These are phyloP conservation scores for Stygiomarasmius scandens DNA, from an alignment of 1,284 basidiomycete species.

Conservation along the genomic window DNA sequence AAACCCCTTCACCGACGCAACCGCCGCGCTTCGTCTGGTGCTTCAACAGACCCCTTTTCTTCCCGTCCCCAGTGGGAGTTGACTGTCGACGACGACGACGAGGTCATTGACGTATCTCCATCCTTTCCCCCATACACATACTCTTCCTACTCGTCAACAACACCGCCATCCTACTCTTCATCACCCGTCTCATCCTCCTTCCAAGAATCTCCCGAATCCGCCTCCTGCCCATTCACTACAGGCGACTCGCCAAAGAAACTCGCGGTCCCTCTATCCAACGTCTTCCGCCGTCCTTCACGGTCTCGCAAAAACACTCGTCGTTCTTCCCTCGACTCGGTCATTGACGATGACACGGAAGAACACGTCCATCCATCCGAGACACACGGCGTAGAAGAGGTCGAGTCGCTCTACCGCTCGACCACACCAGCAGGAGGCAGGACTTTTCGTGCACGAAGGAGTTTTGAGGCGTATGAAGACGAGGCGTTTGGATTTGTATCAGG, in stretches of 20 bases:
- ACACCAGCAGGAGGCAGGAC: conserved; percentile 12
- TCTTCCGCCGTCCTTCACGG: background rate
- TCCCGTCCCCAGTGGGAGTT: conserved; percentile 23
- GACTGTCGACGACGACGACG: conserved; percentile 31
- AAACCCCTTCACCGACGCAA: conserved; percentile 25
- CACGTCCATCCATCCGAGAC: conserved; percentile 7
- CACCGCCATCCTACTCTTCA: conserved; percentile 19
- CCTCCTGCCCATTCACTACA: background rate
- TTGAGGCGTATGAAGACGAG: conserved; percentile 20
- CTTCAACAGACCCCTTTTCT: conserved; percentile 20
- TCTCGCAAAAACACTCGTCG: conserved; percentile 17
- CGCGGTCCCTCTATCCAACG: background rate
- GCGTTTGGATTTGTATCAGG: conserved; percentile 17
- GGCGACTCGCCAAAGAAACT: background rate
- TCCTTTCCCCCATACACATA: conserved; percentile 12
- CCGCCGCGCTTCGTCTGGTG: background rate
- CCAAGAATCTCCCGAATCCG: conserved; percentile 18
- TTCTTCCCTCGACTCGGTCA: conserved; percentile 20
- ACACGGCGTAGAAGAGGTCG: conserved; percentile 7
- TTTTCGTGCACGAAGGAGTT: conserved; percentile 30
- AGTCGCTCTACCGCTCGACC: conserved; percentile 19
- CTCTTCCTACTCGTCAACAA: conserved; percentile 17
- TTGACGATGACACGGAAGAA: conserved; percentile 24
- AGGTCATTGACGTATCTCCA: conserved; percentile 26
- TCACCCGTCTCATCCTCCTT: conserved; percentile 21